These are phyloP conservation scores for sunflower (Helianthus annuus) DNA, from an alignment of 129 eudicot species.

Conservation along the genomic window DNA sequence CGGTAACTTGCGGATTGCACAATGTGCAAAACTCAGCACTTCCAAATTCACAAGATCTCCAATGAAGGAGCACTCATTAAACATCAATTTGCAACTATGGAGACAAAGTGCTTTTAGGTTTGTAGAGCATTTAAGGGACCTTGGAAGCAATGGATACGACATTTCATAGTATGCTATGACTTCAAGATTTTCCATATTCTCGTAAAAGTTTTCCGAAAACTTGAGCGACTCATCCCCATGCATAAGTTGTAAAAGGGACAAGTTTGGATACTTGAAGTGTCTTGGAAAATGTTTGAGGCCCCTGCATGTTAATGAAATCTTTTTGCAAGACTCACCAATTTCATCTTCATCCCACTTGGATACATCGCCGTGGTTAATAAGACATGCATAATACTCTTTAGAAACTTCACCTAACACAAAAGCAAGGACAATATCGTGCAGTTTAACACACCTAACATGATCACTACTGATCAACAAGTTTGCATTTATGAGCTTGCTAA, in stretches of 20 bases:
- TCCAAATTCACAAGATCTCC: slow-evolving; percentile 6
- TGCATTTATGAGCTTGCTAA: neutral
- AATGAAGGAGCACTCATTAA: neutral
- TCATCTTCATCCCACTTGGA: neutral
- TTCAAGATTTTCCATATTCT: neutral
- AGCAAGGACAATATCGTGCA: slow-evolving; percentile 20
- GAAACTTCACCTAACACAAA: slow-evolving; percentile 6
- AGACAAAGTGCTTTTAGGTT: neutral
- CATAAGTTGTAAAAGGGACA: slow-evolving; percentile 1
- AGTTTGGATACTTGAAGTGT: neutral
- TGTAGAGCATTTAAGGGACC: slow-evolving; percentile 8
- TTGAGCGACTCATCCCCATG: slow-evolving; percentile 4
- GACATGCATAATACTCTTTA: neutral
- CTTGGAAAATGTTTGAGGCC: neutral
- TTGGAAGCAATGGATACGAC: neutral
- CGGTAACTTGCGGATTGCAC: neutral
- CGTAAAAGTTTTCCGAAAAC: neutral
- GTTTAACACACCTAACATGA: neutral
- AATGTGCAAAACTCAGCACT: slow-evolving; percentile 16
- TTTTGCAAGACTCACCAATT: neutral
- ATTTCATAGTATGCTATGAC: neutral
- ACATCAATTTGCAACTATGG: neutral
- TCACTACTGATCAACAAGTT: slow-evolving; percentile 3
- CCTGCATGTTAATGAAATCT: neutral
- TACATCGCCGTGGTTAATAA: neutral